Conservation (phyloP, 495 filamentous ascomycete genomes). For the Tuber melanosporum region DNA sequence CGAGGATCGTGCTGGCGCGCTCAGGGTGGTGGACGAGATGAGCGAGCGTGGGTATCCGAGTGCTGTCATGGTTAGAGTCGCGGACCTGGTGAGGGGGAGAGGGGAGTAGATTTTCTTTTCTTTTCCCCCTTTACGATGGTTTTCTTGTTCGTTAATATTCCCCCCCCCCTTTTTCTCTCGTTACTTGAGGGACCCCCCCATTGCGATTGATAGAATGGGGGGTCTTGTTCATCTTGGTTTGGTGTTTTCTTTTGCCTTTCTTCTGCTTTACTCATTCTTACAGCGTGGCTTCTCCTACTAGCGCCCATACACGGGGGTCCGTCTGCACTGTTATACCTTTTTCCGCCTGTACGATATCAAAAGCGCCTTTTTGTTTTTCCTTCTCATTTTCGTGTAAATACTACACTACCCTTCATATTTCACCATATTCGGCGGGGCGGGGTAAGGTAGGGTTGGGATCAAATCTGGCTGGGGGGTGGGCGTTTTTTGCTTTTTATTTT, state of each 20-base stretch:
- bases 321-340: not conserved
- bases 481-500: not conserved
- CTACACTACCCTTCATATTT: not conserved
- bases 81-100: conserved; percentile 70
- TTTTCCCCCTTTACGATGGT: conserved; percentile 11
- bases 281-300: not conserved
- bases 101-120: conserved; percentile 6
- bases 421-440: not conserved
- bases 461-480: not conserved
- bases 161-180: not conserved
- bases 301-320: not conserved
- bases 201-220: not conserved
- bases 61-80: conserved; percentile 84
- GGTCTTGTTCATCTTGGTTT: not conserved
- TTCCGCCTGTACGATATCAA: not conserved
- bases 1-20: conserved; percentile 67
- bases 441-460: not conserved
- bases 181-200: not conserved
- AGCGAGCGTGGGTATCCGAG: conserved; percentile 79
- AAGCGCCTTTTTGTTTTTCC: not conserved
- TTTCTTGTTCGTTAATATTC: conserved; percentile 8
- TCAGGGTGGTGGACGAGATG: conserved; percentile 80
- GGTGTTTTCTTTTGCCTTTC: not conserved
- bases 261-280: not conserved
- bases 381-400: not conserved